Evolutionary conservation across 2,329 filamentous ascomycete species (phyloP).

Genomic region (Claviceps sp.): DNA sequence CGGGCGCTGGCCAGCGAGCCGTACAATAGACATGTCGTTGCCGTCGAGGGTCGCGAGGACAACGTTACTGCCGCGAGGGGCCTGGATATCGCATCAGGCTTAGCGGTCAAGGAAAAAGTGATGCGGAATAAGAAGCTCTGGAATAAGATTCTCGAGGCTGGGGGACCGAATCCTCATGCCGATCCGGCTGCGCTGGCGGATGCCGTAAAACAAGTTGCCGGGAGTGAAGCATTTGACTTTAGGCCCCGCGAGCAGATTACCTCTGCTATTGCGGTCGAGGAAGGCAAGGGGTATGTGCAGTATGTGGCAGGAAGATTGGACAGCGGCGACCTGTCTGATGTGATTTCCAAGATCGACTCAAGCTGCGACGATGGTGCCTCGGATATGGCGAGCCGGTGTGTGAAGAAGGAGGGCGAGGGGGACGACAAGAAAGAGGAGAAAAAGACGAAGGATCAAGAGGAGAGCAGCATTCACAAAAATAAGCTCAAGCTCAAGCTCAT

Average conservation of each 20-base stretch:
- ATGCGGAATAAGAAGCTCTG: slow-evolving; percentile 77
- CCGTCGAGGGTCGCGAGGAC: slow-evolving; percentile 74
- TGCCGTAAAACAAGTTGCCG: slow-evolving; percentile 21
- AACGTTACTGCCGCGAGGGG: slow-evolving; percentile 77
- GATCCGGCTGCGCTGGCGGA: slow-evolving; percentile 26
- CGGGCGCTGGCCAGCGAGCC: slow-evolving; percentile 72
- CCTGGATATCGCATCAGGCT: slow-evolving; percentile 70
- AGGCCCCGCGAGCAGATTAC: slow-evolving; percentile 34
- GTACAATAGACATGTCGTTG: slow-evolving; percentile 77
- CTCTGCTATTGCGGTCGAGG: slow-evolving; percentile 39
- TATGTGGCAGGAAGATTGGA: slow-evolving; percentile 66
- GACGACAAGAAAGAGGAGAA: neutral
- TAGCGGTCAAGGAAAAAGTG: slow-evolving; percentile 59
- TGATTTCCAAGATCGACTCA: slow-evolving; percentile 44
- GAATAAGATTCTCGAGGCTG: slow-evolving; percentile 34
- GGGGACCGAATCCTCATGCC: slow-evolving; percentile 24
- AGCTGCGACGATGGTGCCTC: slow-evolving; percentile 12
- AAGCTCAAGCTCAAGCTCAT: slow-evolving; percentile 48
- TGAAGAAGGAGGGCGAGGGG: neutral
- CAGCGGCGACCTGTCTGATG: slow-evolving; percentile 56
- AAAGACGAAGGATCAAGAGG: slow-evolving; percentile 4
- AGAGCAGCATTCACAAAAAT: slow-evolving; percentile 9
- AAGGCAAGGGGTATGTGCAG: slow-evolving; percentile 57
- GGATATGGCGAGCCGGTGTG: neutral
- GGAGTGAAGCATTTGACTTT: slow-evolving; percentile 26